Conservation (phyloP, 352 stramenopile genomes). For the Globisporangium parvum region DNA sequence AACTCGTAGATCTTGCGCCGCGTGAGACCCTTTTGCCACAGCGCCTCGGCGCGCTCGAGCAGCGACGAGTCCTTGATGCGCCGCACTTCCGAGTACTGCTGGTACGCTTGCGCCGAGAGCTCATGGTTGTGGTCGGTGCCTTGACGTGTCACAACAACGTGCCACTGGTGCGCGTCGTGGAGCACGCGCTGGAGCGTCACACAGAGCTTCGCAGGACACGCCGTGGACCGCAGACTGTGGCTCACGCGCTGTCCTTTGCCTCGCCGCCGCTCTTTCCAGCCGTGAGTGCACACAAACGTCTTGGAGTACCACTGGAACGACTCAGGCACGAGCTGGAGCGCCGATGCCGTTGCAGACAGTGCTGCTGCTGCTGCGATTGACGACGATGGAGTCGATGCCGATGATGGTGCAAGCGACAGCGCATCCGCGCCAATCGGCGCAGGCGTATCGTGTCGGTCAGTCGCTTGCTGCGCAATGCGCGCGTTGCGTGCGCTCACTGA, state of each 20-base stretch:
- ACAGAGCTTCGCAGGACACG: slow-evolving; percentile 62
- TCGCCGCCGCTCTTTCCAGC: slow-evolving; percentile 65
- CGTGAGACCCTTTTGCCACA: slow-evolving; percentile 51
- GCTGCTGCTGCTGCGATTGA: not conserved
- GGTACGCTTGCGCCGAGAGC: slow-evolving; percentile 42
- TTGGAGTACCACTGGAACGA: slow-evolving; percentile 76
- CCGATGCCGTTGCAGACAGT: not conserved
- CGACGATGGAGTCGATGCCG: not conserved
- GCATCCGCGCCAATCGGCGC: slow-evolving; percentile 2
- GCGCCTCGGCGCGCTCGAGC: slow-evolving; percentile 44
- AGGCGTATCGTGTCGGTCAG: slow-evolving; percentile 17
- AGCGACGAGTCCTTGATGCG: slow-evolving; percentile 55
- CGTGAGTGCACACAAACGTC: slow-evolving; percentile 74
- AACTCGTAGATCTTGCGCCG: slow-evolving; percentile 70
- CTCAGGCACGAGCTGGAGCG: slow-evolving; percentile 35
- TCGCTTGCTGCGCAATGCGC: slow-evolving; percentile 44
- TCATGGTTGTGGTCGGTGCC: slow-evolving; percentile 71
- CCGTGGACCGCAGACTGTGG: slow-evolving; percentile 58
- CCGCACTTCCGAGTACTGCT: slow-evolving; percentile 65
- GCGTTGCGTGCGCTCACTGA: slow-evolving; percentile 57
- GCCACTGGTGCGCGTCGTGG: slow-evolving; percentile 33
- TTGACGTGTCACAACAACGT: slow-evolving; percentile 69
- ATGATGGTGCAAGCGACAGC: not conserved
- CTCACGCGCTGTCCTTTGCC: slow-evolving; percentile 64
- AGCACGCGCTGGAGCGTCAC: slow-evolving; percentile 53